Base-by-base conservation (phyloP, 176 grass and related monocot genomes). In the Musa itinerans region DNA sequence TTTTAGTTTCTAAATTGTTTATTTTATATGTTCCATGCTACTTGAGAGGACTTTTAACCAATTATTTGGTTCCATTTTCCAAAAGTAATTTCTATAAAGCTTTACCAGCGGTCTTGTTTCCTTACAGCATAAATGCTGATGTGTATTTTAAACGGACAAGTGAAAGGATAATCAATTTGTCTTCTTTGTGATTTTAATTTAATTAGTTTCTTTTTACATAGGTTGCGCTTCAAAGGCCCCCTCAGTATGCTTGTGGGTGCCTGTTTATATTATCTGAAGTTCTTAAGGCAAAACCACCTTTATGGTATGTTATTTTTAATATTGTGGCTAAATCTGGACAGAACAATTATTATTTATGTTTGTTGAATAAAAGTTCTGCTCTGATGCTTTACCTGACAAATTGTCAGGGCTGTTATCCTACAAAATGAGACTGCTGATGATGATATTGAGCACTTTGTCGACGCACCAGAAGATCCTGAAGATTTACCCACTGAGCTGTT, bases 251-350 rank as follows among this genome's bases (percentile, higher is more conserved):
- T 52, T 98, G 90, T 79, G 94, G 88, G 53, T 98, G 90, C 75
- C 88, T 98, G 79, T 98, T 98, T 77, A 83, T 98, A 76, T 74
- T 98, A 7, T 98, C 94, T 29, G 89, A 97, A 79, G 88, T 93
- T 53, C 94, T 93, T 64, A 91, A 83, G 81, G 84, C 88, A 82
- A 98, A 93, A 63, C 74, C 84, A 54, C 94, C 86, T 54, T 79
- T 93, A 50, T 98, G 94, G 94, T 98, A 98, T 23, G 79, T 77
- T 51, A 76, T 54, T 63, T 43, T 77, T 26, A 20, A 76, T 62
- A 54, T 9, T n/a, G 43, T 34, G 52, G 50, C 7, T 15, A 53
- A 29, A 11, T 43, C 11, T 57, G 20, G 57, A 8, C 57, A 62
- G 21, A 62, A 62, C 2, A 15, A 62, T n/a, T 71, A 12, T 27